Base-by-base conservation (phyloP, 176 grass and related monocot species). In the Oryza glaberrima region DNA sequence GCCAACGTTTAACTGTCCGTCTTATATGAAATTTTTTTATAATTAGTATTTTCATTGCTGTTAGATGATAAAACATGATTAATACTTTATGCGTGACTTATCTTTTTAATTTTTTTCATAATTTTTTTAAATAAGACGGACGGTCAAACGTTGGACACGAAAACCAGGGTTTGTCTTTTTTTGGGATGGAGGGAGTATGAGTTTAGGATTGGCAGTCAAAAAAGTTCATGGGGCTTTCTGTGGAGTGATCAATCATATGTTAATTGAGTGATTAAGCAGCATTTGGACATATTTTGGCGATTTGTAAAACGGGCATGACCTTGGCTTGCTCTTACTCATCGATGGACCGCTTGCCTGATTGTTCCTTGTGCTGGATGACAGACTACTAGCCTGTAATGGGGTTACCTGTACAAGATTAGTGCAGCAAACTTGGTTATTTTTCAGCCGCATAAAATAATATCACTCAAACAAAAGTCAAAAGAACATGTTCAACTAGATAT, bases 321-420 rank as follows among this genome's bases (percentile, higher is more conserved):
- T 78, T 63, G 88, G 84, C 48, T 83, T 90, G 74, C 76, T 86
- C 84, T 86, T 86, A n/a, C 72, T 63, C 47, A 46, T 36, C 32
- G 78, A 76, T 36, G 38, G 35, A 25, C 35, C 64, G 46, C 79
- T 56, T 32, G 69, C 22, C 60, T 41, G 47, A 60, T 83, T 79
- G 28, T 41, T 90, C 69, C 75, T 69, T 15, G 0, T 51, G 51
- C 77, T 65, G 17, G 82, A 52, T 44, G 71, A 68, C 11, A 51
- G 65, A 8, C 22, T 70, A 47, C 74, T 75, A 17, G 30, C 6
- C 7, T 34, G 60, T 2, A 80, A 64, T 0, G 9, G 25, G 28
- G 54, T 69, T 60, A 75, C 75, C 88, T 86, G 48, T 38, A 67
- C 38, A 86, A 26, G 10, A 58, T 67, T 54, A 45, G 10, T 48